These are phyloP conservation scores for Camellia japonica DNA, from an alignment of 148 eudicot genomes.

Conservation along the genomic window DNA sequence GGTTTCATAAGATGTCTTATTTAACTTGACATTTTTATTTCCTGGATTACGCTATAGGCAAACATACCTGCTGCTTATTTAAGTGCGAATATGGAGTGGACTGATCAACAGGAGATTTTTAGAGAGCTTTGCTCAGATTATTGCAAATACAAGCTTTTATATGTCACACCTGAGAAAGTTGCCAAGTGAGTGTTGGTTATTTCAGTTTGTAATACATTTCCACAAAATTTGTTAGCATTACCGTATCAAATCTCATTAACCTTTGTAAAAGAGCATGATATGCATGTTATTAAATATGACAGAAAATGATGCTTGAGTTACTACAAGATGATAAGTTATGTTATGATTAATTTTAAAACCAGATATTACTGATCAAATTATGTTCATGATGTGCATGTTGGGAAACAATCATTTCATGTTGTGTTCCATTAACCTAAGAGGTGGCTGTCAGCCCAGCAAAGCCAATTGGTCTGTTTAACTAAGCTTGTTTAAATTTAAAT, in stretches of 20 bases:
- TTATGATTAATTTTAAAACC: neutral
- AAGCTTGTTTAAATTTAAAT: too few relatives aligned
- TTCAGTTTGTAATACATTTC: neutral
- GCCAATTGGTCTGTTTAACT: too few relatives aligned
- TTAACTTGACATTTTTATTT: slow-evolving; percentile 9
- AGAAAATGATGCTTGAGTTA: neutral
- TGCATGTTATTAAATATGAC: neutral
- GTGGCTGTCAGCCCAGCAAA: too few relatives aligned
- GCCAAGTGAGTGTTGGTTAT: slow-evolving; percentile 66
- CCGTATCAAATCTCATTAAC: neutral
- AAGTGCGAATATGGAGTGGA: slow-evolving; percentile 96
- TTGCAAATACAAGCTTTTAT: slow-evolving; percentile 78
- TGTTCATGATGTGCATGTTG: neutral
- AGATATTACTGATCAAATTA: neutral
- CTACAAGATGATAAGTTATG: neutral
- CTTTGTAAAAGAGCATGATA: neutral
- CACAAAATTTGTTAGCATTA: neutral
- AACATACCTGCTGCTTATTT: slow-evolving; percentile 93
- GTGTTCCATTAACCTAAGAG: neutral
- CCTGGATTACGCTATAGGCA: slow-evolving; percentile 43
- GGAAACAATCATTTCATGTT: neutral
- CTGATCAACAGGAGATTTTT: slow-evolving; percentile 91
- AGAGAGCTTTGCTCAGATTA: slow-evolving; percentile 65
- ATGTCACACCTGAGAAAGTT: slow-evolving; percentile 96
- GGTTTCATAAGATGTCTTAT: neutral